Base-by-base conservation (phyloP, 2,329 filamentous ascomycete species). In the Annulohypoxylon truncatum region DNA sequence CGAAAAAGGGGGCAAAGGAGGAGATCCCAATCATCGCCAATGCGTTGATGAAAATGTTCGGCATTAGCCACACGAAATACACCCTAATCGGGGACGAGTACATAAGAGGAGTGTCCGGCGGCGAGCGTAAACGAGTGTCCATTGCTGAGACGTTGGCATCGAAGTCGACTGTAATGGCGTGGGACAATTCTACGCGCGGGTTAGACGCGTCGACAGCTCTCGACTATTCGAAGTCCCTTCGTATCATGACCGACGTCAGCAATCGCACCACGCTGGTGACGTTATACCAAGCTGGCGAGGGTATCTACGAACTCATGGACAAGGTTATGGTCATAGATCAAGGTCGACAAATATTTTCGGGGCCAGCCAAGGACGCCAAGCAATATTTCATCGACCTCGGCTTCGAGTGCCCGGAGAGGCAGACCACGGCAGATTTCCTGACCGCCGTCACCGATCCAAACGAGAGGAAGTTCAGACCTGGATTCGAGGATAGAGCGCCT, bases 101-200 rank as follows among this genome's bases (percentile, higher is more conserved):
- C 72, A 85, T 89, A 5, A 87, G 91, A 48, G 92, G 92, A 76
- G 90, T 95, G 0, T 92, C 89, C 48, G 92, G 92, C 72, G 92
- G 92, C 62, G 92, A 96, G 79, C 82, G 92, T 35, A 95, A 94
- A 77, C 90, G 92, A 74, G 92, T 93, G 7, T 90, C 89, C 20
- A 93, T 95, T 68, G 90, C 91, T 1, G 92, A 95, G 78, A 92
- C 90, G 0, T 79, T 95, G 20, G 89, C 91, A 3, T 90, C 90
- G 5, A 90, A 92, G 76, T 89, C 89, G 0, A 89, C 90, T 0
- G 89, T 94, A 1, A 88, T 92, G 31, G 90, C 89, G 67, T 94
- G 91, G 90, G 92, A 95, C 71, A 95, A 95, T 76, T 90, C 87
- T 0, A 95, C 92, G 0, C 84, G 92, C 50, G 92, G 92, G n/a